Evolutionary conservation across 306 rosid genomes (phyloP).

Genomic region (Malus asiatica): DNA sequence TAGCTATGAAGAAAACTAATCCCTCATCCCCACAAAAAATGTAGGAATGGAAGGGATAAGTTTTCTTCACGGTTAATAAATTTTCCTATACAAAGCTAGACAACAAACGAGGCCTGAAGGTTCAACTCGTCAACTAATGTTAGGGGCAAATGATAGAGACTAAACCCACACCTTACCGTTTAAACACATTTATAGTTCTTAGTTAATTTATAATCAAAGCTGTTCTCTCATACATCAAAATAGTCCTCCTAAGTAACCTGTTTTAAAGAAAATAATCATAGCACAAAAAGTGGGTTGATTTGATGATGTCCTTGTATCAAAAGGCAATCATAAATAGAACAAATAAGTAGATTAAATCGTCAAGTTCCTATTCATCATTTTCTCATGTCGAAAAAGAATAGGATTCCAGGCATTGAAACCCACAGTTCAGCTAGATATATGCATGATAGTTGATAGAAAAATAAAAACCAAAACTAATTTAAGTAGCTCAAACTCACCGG

Average conservation of each 20-base stretch:
- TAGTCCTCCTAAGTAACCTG: background rate
- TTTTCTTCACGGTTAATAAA: too few species aligned
- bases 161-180: background rate
- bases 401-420: background rate
- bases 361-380: background rate
- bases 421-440: background rate
- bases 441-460: background rate
- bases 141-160: background rate
- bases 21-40: too few species aligned
- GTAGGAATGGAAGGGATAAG: too few species aligned
- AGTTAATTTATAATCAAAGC: background rate
- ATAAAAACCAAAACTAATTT: background rate
- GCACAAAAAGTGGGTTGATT: too few species aligned
- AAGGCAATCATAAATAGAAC: background rate
- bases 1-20: too few species aligned
- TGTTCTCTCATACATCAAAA: background rate
- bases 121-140: background rate
- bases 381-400: background rate
- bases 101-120: background rate
- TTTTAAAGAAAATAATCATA: too few species aligned
- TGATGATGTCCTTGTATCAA: background rate
- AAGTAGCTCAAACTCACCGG: background rate
- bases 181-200: background rate
- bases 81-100: too few species aligned
- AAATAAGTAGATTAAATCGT: background rate